A percentile compares a stretch with the other conserved stretches of the same genome.
These are phyloP conservation scores for Penstemon eatonii DNA, from an alignment of 257 asterid genomes.

Conservation along the genomic window DNA sequence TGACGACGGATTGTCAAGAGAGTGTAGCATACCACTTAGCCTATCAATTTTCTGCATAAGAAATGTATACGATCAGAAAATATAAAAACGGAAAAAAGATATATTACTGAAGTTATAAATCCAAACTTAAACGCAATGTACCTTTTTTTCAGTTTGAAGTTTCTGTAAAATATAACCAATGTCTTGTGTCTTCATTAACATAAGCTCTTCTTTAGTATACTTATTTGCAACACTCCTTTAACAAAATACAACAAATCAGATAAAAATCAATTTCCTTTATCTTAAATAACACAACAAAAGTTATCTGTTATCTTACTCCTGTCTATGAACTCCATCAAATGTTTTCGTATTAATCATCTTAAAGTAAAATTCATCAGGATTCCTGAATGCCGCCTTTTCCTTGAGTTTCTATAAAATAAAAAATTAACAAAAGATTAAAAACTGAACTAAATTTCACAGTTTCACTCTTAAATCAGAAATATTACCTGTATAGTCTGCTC, in stretches of 20 bases:
- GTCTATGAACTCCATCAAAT: conserved; percentile 66
- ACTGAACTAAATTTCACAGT: conserved; percentile 6
- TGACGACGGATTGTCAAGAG: conserved; percentile 50
- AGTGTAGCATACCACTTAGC: conserved; percentile 56
- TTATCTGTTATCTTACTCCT: conserved; percentile 48
- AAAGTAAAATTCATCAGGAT: conserved; percentile 92
- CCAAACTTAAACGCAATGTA: conserved; percentile 19
- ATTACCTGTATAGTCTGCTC: conserved; percentile 67
- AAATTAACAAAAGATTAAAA: background rate
- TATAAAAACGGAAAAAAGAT: background rate
- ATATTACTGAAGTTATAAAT: background rate
- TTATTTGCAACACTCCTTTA: conserved; percentile 76
- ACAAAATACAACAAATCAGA: conserved; percentile 24
- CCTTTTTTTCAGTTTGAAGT: conserved; percentile 91
- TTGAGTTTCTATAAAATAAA: conserved; percentile 64
- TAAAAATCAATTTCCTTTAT: background rate
- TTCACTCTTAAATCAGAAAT: background rate
- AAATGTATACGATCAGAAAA: conserved; percentile 9
- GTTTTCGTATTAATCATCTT: conserved; percentile 69
- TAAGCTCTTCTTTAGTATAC: conserved; percentile 71
- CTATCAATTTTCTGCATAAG: conserved; percentile 76
- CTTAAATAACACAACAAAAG: background rate
- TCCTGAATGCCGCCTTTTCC: conserved; percentile 81
- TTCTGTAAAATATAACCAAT: conserved; percentile 78
- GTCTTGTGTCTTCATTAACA: conserved; percentile 94